Percentiles rank a stretch among this genome's conserved stretches.
phyloP scores from a whole-genome alignment of 1,284 basidiomycete genomes.

The Ustilago bromivora region DNA sequence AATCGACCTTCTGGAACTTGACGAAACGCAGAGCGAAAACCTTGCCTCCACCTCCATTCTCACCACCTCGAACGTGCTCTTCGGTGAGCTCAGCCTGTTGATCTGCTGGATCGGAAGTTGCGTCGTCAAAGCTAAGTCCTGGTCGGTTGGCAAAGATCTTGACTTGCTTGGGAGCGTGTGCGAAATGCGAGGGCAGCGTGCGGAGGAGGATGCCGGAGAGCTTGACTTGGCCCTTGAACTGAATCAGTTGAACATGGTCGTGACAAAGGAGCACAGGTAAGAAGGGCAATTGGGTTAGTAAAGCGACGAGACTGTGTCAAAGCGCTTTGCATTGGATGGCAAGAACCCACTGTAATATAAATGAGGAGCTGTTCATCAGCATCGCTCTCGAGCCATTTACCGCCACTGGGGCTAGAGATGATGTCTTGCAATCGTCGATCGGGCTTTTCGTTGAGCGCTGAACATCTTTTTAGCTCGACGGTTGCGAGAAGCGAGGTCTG shows the following conservation, averaged over 20 bases:
- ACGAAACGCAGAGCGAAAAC: conserved; percentile 78
- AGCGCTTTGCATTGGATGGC: neutral
- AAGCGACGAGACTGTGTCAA: neutral
- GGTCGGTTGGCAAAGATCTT: conserved; percentile 68
- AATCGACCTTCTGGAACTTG: conserved; percentile 79
- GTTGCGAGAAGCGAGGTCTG: conserved; percentile 75
- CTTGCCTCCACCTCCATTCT: conserved; percentile 71
- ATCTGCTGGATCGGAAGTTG: conserved; percentile 68
- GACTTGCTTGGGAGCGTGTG: conserved; percentile 31
- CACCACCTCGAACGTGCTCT: conserved; percentile 57
- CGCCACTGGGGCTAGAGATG: conserved; percentile 72
- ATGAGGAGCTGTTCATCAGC: conserved; percentile 79
- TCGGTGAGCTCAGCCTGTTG: conserved; percentile 71
- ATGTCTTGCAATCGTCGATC: conserved; percentile 75
- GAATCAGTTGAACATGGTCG: neutral
- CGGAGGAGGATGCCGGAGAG: conserved; percentile 79
- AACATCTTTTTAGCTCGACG: conserved; percentile 76
- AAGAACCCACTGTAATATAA: conserved; percentile 28
- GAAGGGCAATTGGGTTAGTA: neutral
- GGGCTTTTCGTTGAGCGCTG: conserved; percentile 80
- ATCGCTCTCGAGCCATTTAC: conserved; percentile 81
- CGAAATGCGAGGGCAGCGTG: conserved; percentile 61
- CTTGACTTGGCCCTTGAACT: conserved; percentile 85
- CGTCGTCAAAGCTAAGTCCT: conserved; percentile 70
- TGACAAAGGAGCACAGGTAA: neutral